phyloP scores from a whole-genome alignment of 805 yeast genomes.

The Teunomyces aglyptinius region DNA sequence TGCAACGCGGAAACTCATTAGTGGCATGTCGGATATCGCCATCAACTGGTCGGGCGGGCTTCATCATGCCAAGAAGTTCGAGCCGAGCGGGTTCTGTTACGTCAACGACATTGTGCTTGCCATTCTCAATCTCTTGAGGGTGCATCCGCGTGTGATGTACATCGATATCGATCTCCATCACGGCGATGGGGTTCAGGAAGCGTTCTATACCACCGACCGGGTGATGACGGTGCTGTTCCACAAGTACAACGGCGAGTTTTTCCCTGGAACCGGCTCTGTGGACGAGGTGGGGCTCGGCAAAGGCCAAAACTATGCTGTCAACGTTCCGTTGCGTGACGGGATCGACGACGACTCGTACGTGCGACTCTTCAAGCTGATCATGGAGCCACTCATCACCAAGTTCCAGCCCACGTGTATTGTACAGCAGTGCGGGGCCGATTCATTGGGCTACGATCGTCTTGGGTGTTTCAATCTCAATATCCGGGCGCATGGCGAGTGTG shows the following conservation, averaged over 20 bases:
- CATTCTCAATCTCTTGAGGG: conserved; percentile 77
- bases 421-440: conserved; percentile 97
- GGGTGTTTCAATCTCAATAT: conserved; percentile 94
- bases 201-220: conserved; percentile 89
- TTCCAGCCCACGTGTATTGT: conserved; percentile 93
- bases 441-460: conserved; percentile 86
- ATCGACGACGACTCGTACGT: conserved; percentile 88
- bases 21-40: conserved; percentile 90
- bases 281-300: conserved; percentile 86
- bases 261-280: conserved; percentile 95
- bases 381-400: conserved; percentile 86
- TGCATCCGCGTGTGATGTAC: conserved; percentile 89
- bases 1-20: conserved; percentile 81
- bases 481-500: conserved; percentile 94
- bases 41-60: conserved; percentile 96
- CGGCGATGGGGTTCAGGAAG: conserved; percentile 98
- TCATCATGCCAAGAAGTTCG: conserved; percentile 93
- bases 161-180: conserved; percentile 95
- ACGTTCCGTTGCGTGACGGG: conserved; percentile 93
- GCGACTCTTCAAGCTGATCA: conserved; percentile 73
- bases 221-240: conserved; percentile 97
- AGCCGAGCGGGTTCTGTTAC: conserved; percentile 94
- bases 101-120: conserved; percentile 92
- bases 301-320: conserved; percentile 84
- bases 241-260: conserved; percentile 89